Evolutionary conservation across 2,329 filamentous ascomycete genomes (phyloP).

Genomic region (Phoma sp.): DNA sequence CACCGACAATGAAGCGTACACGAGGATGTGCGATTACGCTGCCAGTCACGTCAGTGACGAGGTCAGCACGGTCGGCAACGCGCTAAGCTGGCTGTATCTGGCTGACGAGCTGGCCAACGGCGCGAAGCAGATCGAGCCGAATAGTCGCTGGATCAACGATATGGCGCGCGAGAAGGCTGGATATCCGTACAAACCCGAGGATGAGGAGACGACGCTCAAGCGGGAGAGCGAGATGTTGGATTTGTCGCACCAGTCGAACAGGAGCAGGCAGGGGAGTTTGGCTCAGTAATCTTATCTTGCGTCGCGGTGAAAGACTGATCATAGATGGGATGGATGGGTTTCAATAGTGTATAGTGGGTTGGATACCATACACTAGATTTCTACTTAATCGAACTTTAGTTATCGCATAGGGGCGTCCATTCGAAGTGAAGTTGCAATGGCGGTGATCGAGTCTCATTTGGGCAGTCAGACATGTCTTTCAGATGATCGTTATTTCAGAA

Average conservation of each 20-base stretch:
- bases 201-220: slow-evolving; percentile 50
- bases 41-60: slow-evolving; percentile 76
- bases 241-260: slow-evolving; percentile 9
- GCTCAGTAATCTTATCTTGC: neutral
- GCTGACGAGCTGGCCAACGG: slow-evolving; percentile 70
- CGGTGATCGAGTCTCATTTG: no score
- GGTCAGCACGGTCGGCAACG: slow-evolving; percentile 81
- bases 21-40: slow-evolving; percentile 72
- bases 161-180: slow-evolving; percentile 72
- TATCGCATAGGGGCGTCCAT: no score
- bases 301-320: no score
- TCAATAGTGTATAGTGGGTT: no score
- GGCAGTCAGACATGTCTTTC: no score
- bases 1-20: slow-evolving; percentile 69
- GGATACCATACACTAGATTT: no score
- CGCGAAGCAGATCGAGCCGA: slow-evolving; percentile 63
- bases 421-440: no score
- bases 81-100: slow-evolving; percentile 79
- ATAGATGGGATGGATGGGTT: no score
- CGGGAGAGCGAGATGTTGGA: slow-evolving; percentile 15
- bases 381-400: no score
- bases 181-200: slow-evolving; percentile 63
- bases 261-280: neutral
- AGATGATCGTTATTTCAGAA: no score
- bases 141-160: slow-evolving; percentile 75